Base-by-base conservation (phyloP, 2,329 filamentous ascomycete species). In the Grosmannia serpens region DNA sequence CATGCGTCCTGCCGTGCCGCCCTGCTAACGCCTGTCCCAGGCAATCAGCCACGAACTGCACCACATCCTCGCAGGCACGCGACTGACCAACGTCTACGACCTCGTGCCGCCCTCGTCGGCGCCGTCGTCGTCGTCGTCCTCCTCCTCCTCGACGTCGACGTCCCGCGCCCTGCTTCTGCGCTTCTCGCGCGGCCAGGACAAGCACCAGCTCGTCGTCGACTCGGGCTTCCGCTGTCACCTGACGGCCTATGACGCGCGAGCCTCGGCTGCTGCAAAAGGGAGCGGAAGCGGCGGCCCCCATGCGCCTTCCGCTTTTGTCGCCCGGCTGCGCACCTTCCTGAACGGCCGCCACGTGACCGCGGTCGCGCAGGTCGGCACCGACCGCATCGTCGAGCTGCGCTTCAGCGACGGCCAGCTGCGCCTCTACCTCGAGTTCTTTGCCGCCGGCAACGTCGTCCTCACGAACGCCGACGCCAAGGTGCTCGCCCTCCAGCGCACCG, bases 161-260 rank as follows among this genome's bases (percentile, higher is more conserved):
- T 95, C 90, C 3, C 91, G 91, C 64, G 91, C 92, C 69, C 96
- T 97, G 68, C 89, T 97, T 68, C 82, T 99, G 72, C 97, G 96
- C 70, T 94, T 99, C 69, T 85, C 91, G 58, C 95, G 94, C 70
- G 90, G 92, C 50, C 86, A 92, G 68, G 82, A 86, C 64, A 91
- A 91, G 72, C 87, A 94, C 69, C 92, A 97, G 70, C 79, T 99
- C 31, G 78, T 99, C 56, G 84, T 99, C 66, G 94, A 99, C 70
- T 94, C 89, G 1, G 94, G 94, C 33, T 99, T 99, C 72, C 90
- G 94, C 69, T 95, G 90, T 71, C 94, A 99, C 70, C 78, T 97
- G 60, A 97, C 94, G 35, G 85, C 87, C 65, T 99, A 96, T 75
- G 63, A 64, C 46, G 84, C 88, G 31, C 88, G 94, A 64, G 87